Evolutionary conservation across 164 flowering plant species (phyloP).

Genomic region (Umbilicus rupestris): DNA sequence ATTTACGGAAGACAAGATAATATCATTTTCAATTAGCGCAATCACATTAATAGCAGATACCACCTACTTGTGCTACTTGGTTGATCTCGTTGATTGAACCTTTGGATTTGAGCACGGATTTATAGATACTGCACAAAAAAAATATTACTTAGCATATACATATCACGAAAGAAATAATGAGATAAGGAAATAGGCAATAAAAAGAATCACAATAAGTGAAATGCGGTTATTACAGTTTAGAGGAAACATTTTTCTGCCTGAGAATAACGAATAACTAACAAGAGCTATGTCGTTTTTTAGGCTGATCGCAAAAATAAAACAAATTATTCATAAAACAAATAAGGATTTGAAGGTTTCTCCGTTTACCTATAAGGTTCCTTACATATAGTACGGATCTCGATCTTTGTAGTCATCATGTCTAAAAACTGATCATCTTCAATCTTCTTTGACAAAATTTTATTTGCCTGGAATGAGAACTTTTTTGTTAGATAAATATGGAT

Average conservation of each 20-base stretch:
- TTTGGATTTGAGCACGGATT: conserved; percentile 58
- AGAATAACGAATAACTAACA: background rate
- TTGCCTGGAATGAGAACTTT: conserved; percentile 44
- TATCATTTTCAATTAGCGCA: background rate
- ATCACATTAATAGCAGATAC: conserved; percentile 12
- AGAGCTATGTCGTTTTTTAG: background rate
- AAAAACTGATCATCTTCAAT: conserved; percentile 84
- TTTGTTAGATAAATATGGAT: background rate
- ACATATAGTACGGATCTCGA: conserved; percentile 73
- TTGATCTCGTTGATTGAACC: conserved; percentile 79
- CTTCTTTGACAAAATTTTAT: conserved; percentile 59
- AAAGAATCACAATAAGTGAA: background rate
- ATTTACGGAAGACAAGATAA: background rate
- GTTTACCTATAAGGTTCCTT: conserved; percentile 95
- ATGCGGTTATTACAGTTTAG: background rate
- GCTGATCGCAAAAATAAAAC: background rate
- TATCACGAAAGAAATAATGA: background rate
- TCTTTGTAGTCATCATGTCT: conserved; percentile 61
- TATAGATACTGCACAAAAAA: conserved; percentile 58
- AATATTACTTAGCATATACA: background rate
- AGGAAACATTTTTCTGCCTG: background rate
- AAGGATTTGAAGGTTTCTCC: background rate
- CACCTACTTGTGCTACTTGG: conserved; percentile 86
- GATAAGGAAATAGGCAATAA: background rate
- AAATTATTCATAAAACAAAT: background rate